Conservation (phyloP, 768 basidiomycete genomes). For the Lactarius trivialis region DNA sequence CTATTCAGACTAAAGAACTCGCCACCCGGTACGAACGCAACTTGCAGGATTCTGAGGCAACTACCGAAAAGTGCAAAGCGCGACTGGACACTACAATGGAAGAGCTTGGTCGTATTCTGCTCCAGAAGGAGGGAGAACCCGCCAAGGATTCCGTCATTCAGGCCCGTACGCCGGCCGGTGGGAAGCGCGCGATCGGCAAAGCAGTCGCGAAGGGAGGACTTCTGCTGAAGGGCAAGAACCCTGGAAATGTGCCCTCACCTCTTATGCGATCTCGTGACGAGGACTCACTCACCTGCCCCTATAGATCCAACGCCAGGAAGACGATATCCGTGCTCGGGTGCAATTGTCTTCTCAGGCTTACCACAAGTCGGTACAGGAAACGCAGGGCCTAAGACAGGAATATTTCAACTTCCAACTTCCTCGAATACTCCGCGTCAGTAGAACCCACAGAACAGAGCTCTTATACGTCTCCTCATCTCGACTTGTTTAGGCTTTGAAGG, state of each 20-base stretch:
- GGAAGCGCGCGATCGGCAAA: conserved; percentile 83
- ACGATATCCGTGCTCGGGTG: conserved; percentile 84
- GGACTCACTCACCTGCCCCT: conserved; percentile 6
- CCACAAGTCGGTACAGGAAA: conserved; percentile 83
- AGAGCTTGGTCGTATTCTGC: conserved; percentile 84
- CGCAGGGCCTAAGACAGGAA: conserved; percentile 87
- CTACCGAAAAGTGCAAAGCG: conserved; percentile 83
- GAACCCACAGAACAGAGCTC: background rate
- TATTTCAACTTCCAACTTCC: conserved; percentile 98
- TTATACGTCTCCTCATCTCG: background rate
- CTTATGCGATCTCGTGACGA: conserved; percentile 4
- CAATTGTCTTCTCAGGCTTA: conserved; percentile 83
- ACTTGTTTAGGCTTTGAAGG: conserved; percentile 68
- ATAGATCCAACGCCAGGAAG: conserved; percentile 88
- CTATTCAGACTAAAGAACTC: conserved; percentile 77
- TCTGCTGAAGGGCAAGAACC: conserved; percentile 87
- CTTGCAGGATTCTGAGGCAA: conserved; percentile 77
- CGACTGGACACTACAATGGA: conserved; percentile 87
- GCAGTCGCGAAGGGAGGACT: conserved; percentile 88
- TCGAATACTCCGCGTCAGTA: conserved; percentile 79
- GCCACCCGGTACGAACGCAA: conserved; percentile 82
- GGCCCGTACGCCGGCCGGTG: conserved; percentile 49
- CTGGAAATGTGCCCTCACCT: conserved; percentile 57
- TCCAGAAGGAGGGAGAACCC: conserved; percentile 94
- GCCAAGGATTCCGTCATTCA: conserved; percentile 75